A percentile compares a stretch with the other conserved stretches of the same genome.
Evolutionary conservation across 768 basidiomycete species (phyloP).

Genomic region (Royoungia palumana): DNA sequence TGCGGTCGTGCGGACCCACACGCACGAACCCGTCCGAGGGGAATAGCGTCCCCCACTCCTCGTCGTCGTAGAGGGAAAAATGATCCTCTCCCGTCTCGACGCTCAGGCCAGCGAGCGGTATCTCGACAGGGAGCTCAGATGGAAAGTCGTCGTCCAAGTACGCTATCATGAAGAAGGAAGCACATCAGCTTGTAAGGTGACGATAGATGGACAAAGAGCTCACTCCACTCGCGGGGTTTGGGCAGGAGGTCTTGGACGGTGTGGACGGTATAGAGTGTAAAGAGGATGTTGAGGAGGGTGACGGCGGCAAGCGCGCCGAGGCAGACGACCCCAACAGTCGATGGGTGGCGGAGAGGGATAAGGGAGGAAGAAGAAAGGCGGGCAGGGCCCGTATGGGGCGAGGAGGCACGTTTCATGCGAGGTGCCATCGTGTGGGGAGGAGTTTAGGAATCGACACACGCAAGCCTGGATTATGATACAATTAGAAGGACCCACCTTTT

Average conservation of each 20-base stretch:
- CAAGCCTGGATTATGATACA: too few relatives aligned
- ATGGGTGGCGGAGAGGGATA: background rate
- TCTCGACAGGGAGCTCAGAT: constrained; percentile 29
- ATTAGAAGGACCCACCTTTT: too few relatives aligned
- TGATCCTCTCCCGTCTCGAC: constrained; percentile 23
- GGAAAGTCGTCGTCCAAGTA: constrained; percentile 33
- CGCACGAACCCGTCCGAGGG: constrained; percentile 34
- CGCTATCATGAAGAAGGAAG: constrained; percentile 5
- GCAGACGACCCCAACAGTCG: constrained; percentile 6
- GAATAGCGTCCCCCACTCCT: constrained; percentile 36
- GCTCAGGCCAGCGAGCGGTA: constrained; percentile 29
- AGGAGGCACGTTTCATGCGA: background rate
- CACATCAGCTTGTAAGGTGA: background rate
- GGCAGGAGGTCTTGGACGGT: constrained; percentile 14
- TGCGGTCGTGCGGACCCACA: constrained; percentile 32
- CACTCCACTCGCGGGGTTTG: constrained; percentile 22
- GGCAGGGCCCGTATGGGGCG: background rate
- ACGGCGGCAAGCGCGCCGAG: constrained; percentile 19
- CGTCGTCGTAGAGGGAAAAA: constrained; percentile 33
- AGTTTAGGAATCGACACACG: too few relatives aligned
- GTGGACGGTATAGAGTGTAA: constrained; percentile 18
- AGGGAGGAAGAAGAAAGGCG: background rate
- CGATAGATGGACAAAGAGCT: background rate
- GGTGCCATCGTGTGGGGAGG: constrained; percentile 4
- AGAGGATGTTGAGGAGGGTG: constrained; percentile 22